Evolutionary conservation across 1,284 basidiomycete species (phyloP), one percentile per base, ranked within the genome.

Genomic region (Ceratobasidium sp.): DNA sequence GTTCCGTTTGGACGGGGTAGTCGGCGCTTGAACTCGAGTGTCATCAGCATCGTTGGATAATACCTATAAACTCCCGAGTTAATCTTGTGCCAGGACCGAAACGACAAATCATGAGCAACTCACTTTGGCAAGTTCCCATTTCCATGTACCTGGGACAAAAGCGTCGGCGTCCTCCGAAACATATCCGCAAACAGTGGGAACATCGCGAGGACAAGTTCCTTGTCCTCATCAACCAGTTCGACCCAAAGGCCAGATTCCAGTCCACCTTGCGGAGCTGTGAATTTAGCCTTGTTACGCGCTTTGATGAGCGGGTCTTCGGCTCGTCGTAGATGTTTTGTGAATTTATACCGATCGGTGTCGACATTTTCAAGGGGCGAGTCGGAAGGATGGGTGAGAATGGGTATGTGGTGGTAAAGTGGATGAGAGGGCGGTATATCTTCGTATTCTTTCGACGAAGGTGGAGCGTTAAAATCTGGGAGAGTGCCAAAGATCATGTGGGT

Each of bases 1-100:
- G 64, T 76, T 2, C 38, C 62, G 12, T 23, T 48, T 33, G 2
- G 33, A n/a, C 62, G 46, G 12, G 73, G 73, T 5, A 76, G 73
- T 48, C 66, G 40, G 9, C 73, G 62, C 26, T 76, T 76, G 26
- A 76, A 76, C 40, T 76, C 73, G 13, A 76, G 50, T 7, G 87
- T 85, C 79, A 92, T 84, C 1, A 86, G 85, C 82, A 92, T 85
- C 0, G 91, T 92, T 4, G 91, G 90, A 80, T 85, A 89, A 90
- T 91, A 91, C 57, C 90, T 91, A 44, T 91, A 44, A 10, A 52
- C 33, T 20, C 40, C 20, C 26, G 10, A 38, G 17, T n/a, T 6
- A 52, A n/a, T n/a, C n/a, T n/a, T n/a, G n/a, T n/a, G n/a, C n/a
- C 1, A 64, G 15, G 15, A 6, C 3, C n/a, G 23, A 65, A 46